Percentiles rank a stretch among this genome's conserved stretches.
These are phyloP conservation scores for Carex myosuroides DNA, from an alignment of 176 grass and related monocot species.

Conservation along the genomic window DNA sequence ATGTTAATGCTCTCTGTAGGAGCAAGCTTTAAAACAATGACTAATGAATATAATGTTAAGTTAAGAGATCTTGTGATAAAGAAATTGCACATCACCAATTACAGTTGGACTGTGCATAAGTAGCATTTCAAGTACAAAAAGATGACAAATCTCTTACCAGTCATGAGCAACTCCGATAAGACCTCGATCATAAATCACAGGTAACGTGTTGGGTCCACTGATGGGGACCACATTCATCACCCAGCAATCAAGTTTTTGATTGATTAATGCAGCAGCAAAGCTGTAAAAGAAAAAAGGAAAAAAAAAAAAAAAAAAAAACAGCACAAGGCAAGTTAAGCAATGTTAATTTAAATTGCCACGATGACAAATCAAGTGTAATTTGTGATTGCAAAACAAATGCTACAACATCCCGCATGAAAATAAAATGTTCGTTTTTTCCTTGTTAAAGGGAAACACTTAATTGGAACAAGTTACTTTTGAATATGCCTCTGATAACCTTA, in stretches of 20 bases:
- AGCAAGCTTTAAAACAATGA: neutral
- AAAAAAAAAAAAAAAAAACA: neutral
- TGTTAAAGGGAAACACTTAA: neutral
- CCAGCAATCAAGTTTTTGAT: conserved; percentile 68
- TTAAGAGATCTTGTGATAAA: neutral
- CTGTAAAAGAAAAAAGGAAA: conserved; percentile 22
- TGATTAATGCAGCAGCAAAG: conserved; percentile 72
- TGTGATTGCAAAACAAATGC: neutral
- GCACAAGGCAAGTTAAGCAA: neutral
- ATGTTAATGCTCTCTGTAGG: neutral
- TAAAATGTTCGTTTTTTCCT: neutral
- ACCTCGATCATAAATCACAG: conserved; percentile 87
- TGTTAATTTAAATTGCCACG: neutral
- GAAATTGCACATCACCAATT: conserved; percentile 14
- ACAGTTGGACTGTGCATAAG: neutral
- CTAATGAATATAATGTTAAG: neutral
- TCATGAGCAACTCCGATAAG: conserved; percentile 94
- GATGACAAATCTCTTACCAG: conserved; percentile 43
- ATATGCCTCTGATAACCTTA: neutral
- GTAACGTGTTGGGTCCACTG: conserved; percentile 67
- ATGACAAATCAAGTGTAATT: neutral
- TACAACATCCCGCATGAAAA: neutral
- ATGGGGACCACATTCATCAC: conserved; percentile 96
- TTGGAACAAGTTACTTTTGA: neutral
- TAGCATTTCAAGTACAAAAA: conserved; percentile 2